Evolutionary conservation across 306 rosid genomes (phyloP).

Genomic region (Fragaria iinumae): DNA sequence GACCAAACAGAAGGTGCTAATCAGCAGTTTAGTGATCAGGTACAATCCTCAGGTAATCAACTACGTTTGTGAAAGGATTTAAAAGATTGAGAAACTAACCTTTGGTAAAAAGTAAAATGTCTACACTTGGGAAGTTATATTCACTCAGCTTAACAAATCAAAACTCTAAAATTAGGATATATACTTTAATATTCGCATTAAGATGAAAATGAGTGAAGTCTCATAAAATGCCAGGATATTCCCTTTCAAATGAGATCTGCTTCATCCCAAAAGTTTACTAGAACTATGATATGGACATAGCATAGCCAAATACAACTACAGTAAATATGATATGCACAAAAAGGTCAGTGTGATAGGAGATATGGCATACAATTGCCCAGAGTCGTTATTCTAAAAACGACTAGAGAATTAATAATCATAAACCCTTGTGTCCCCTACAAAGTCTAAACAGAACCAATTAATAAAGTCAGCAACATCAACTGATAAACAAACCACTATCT

Average conservation of each 20-base stretch:
- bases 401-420: conserved; percentile 41
- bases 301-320: neutral
- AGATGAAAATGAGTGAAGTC: neutral
- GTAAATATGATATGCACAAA: neutral
- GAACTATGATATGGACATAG: neutral
- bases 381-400: conserved; percentile 51
- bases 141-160: neutral
- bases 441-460: conserved; percentile 8
- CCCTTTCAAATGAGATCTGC: neutral
- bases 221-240: no score
- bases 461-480: conserved; percentile 26
- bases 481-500: neutral
- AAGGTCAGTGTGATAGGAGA: conserved; percentile 1
- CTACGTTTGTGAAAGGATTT: neutral
- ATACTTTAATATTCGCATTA: neutral
- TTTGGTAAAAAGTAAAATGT: neutral
- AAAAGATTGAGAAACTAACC: neutral
- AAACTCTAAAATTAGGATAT: neutral
- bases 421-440: conserved; percentile 47
- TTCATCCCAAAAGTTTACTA: neutral
- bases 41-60: neutral
- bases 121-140: neutral
- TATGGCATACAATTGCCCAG: conserved; percentile 59
- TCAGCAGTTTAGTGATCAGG: neutral
- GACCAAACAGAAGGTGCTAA: neutral